Percentiles rank a stretch among this genome's conserved stretches.
These are phyloP conservation scores for Arachis monticola DNA, from an alignment of 331 rosid genomes.

Conservation along the genomic window DNA sequence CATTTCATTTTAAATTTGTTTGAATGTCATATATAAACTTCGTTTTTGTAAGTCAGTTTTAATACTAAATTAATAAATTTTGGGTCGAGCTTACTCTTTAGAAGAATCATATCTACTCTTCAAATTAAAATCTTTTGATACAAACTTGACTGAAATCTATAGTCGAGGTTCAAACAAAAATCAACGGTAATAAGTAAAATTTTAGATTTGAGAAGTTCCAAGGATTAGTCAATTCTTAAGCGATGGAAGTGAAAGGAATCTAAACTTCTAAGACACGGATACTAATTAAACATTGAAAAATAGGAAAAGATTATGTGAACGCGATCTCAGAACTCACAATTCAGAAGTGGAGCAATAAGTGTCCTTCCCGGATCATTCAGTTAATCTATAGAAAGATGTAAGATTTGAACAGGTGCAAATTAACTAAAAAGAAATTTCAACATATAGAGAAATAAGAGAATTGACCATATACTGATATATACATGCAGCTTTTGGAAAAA, in stretches of 20 bases:
- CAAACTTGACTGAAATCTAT: no score
- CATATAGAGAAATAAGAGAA: not conserved
- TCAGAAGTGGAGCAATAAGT: slow-evolving; percentile 35
- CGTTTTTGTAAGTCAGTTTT: no score
- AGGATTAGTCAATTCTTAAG: slow-evolving; percentile 25
- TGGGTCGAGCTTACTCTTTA: no score
- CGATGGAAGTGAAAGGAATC: slow-evolving; percentile 45
- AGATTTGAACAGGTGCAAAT: not conserved
- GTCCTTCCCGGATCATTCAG: slow-evolving; percentile 30
- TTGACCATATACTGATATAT: not conserved
- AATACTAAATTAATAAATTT: no score
- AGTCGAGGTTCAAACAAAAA: no score
- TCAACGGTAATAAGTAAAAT: not conserved
- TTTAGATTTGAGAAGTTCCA: not conserved
- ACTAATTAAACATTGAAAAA: not conserved
- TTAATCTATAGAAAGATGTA: slow-evolving; percentile 3
- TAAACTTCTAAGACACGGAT: not conserved
- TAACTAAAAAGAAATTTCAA: slow-evolving; percentile 2
- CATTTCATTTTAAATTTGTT: no score
- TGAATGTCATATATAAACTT: no score
- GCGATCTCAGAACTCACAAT: slow-evolving; percentile 5
- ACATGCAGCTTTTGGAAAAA: not conserved
- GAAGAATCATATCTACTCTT: no score
- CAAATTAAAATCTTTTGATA: no score
- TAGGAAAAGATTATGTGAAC: slow-evolving; percentile 46